Conservation (phyloP, 2,329 filamentous ascomycete species). For the Elsinoe batatas region DNA sequence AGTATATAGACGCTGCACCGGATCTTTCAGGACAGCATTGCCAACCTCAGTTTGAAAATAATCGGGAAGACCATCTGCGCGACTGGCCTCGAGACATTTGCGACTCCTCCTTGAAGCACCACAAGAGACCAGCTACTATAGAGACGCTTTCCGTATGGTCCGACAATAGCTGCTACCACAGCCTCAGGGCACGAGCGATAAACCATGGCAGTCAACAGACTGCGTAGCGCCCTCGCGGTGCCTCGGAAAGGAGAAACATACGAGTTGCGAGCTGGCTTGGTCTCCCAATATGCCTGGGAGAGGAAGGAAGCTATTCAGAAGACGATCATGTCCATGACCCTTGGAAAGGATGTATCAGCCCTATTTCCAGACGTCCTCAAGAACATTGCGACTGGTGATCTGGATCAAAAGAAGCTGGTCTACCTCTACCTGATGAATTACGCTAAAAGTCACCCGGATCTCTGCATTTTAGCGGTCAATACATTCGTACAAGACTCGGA, state of each 20-base stretch:
- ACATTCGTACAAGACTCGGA: slow-evolving; percentile 99
- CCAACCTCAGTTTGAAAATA: too few species aligned
- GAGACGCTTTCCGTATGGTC: background rate
- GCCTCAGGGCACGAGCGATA: slow-evolving; percentile 11
- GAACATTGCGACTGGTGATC: slow-evolving; percentile 88
- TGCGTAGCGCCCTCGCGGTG: slow-evolving; percentile 83
- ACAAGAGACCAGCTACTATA: background rate
- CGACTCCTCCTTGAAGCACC: background rate
- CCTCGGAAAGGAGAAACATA: slow-evolving; percentile 97
- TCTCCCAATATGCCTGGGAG: slow-evolving; percentile 98
- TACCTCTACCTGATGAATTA: slow-evolving; percentile 99
- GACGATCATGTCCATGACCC: slow-evolving; percentile 99
- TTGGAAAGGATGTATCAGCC: slow-evolving; percentile 96
- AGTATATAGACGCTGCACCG: background rate
- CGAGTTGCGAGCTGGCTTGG: slow-evolving; percentile 86
- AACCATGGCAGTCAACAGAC: slow-evolving; percentile 87
- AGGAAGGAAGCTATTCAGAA: slow-evolving; percentile 98
- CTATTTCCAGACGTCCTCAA: slow-evolving; percentile 96
- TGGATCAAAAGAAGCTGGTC: slow-evolving; percentile 99
- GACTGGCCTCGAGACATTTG: background rate
- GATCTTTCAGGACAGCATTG: too few species aligned
- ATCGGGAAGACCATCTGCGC: background rate
- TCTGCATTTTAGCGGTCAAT: slow-evolving; percentile 97
- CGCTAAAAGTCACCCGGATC: slow-evolving; percentile 94
- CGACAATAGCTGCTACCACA: background rate